Evolutionary conservation across 805 yeast species (phyloP).

Genomic region (Isabelozyma heimii): DNA sequence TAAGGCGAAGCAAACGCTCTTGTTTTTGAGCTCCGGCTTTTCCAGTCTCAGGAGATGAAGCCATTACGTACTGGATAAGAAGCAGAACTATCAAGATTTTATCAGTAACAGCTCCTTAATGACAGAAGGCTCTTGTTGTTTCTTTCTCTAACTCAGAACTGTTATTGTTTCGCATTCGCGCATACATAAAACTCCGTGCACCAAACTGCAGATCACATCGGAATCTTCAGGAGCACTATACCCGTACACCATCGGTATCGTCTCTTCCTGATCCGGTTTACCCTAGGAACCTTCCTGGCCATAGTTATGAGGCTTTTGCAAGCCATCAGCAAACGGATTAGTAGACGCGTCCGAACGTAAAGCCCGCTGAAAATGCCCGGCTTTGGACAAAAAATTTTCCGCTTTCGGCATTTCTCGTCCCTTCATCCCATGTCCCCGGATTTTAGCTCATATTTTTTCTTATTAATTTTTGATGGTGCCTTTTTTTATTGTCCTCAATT

Average conservation of each 20-base stretch:
- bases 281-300: too few species aligned
- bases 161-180: too few species aligned
- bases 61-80: not conserved
- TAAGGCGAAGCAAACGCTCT: slow-evolving; percentile 27
- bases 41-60: not conserved
- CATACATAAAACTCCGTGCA: not conserved
- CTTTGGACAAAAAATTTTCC: not conserved
- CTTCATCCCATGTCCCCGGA: not conserved
- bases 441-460: not conserved
- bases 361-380: not conserved
- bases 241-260: not conserved
- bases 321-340: too few species aligned
- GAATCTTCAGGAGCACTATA: not conserved
- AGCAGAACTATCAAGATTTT: too few species aligned
- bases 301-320: too few species aligned
- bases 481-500: not conserved
- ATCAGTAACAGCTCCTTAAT: too few species aligned
- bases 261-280: not conserved
- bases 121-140: too few species aligned
- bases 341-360: too few species aligned
- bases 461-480: not conserved
- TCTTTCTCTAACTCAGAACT: too few species aligned
- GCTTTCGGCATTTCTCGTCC: not conserved
- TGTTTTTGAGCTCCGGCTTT: not conserved
- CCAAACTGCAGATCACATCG: not conserved